Conservation (phyloP, 1,284 basidiomycete species). For the Apiotrichum siamense region DNA sequence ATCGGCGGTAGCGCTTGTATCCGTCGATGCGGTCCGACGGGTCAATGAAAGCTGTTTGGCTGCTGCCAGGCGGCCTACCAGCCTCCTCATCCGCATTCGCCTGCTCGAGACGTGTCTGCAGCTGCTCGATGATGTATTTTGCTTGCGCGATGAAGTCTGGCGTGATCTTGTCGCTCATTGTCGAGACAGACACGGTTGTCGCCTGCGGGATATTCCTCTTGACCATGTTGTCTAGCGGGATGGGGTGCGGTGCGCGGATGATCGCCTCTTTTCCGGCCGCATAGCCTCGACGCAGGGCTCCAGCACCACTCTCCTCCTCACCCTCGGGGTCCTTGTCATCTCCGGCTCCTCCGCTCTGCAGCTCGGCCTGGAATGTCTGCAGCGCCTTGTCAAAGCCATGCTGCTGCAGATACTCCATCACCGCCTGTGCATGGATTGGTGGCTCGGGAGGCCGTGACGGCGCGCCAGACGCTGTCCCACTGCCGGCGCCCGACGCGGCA, state of each 20-base stretch:
- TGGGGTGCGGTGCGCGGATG: slow-evolving; percentile 36
- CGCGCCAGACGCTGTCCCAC: slow-evolving; percentile 9
- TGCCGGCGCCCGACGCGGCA: neutral
- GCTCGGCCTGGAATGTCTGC: slow-evolving; percentile 62
- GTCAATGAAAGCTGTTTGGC: slow-evolving; percentile 55
- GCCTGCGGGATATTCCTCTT: slow-evolving; percentile 53
- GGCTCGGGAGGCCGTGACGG: slow-evolving; percentile 23
- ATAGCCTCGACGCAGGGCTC: slow-evolving; percentile 44
- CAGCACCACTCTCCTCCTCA: slow-evolving; percentile 23
- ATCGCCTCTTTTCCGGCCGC: slow-evolving; percentile 33
- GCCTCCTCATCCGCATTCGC: slow-evolving; percentile 69
- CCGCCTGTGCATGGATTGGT: slow-evolving; percentile 50
- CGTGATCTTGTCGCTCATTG: slow-evolving; percentile 39
- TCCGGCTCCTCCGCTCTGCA: slow-evolving; percentile 54
- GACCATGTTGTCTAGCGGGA: slow-evolving; percentile 37
- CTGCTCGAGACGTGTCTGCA: slow-evolving; percentile 53
- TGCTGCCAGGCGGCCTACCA: slow-evolving; percentile 55
- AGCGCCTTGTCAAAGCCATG: slow-evolving; percentile 75
- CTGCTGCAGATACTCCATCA: slow-evolving; percentile 76
- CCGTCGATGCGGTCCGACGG: slow-evolving; percentile 66
- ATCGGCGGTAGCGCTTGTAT: slow-evolving; percentile 74
- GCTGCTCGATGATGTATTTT: slow-evolving; percentile 43
- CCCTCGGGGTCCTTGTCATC: slow-evolving; percentile 51
- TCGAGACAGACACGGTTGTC: slow-evolving; percentile 39
- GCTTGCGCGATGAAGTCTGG: slow-evolving; percentile 47